Evolutionary conservation across 495 filamentous ascomycete genomes (phyloP).

Genomic region (Penicillium soppii): DNA sequence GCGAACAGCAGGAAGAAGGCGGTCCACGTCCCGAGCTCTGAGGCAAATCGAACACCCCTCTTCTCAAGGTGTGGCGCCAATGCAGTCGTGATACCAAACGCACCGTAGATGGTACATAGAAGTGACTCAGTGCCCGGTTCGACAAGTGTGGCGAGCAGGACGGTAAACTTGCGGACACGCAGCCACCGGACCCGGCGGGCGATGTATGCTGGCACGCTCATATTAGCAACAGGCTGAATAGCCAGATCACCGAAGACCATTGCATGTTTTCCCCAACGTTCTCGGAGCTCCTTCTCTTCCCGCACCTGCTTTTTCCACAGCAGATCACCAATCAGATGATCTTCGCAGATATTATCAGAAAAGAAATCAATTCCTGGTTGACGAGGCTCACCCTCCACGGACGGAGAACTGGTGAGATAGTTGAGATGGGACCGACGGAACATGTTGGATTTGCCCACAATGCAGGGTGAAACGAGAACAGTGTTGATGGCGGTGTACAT

Average conservation of each 20-base stretch:
- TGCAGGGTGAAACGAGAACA: slow-evolving; percentile 84
- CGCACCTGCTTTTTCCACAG: slow-evolving; percentile 65
- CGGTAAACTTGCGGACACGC: slow-evolving; percentile 91
- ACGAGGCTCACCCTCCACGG: slow-evolving; percentile 30
- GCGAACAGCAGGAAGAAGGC: slow-evolving; percentile 67
- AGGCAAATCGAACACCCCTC: slow-evolving; percentile 48
- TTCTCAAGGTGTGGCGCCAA: slow-evolving; percentile 58
- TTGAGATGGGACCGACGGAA: slow-evolving; percentile 91
- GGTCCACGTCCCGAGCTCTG: slow-evolving; percentile 58
- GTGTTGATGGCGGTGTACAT: slow-evolving; percentile 99
- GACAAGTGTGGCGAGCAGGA: slow-evolving; percentile 83
- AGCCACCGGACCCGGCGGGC: slow-evolving; percentile 88
- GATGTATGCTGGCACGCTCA: slow-evolving; percentile 77
- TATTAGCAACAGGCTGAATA: slow-evolving; percentile 82
- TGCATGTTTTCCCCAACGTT: slow-evolving; percentile 71
- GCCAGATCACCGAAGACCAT: slow-evolving; percentile 83
- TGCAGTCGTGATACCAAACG: slow-evolving; percentile 70
- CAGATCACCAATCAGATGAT: slow-evolving; percentile 91
- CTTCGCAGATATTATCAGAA: slow-evolving; percentile 94
- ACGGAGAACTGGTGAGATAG: slow-evolving; percentile 62
- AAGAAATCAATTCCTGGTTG: slow-evolving; percentile 84
- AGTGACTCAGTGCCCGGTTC: slow-evolving; percentile 94
- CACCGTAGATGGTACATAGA: slow-evolving; percentile 74
- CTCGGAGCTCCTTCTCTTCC: slow-evolving; percentile 42
- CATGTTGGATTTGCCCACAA: slow-evolving; percentile 97